Evolutionary conservation across 495 filamentous ascomycete genomes (phyloP).

Genomic region (Trichocladium uniseriatum): DNA sequence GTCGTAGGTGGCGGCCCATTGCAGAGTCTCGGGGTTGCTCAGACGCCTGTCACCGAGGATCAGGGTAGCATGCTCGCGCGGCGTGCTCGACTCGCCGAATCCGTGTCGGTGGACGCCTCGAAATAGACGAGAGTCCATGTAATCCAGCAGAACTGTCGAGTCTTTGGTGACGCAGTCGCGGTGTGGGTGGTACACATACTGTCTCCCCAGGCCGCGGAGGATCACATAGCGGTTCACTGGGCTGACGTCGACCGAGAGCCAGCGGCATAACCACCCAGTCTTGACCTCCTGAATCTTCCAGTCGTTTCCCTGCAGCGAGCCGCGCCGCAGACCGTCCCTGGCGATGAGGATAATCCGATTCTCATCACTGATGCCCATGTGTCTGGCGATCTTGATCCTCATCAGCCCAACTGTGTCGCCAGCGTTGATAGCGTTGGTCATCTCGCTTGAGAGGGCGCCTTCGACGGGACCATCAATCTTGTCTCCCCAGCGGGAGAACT

Average conservation of each 20-base stretch:
- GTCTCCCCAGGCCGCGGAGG: conserved; percentile 22
- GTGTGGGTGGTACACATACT: conserved; percentile 27
- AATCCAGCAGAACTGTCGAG: not conserved
- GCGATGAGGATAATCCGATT: conserved; percentile 25
- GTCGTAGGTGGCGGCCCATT: conserved; percentile 22
- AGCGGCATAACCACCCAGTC: conserved; percentile 29
- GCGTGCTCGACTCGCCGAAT: not conserved
- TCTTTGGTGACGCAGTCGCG: not conserved
- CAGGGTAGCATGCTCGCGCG: not conserved
- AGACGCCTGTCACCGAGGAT: conserved; percentile 9
- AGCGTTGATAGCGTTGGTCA: conserved; percentile 14
- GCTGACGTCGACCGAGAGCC: conserved; percentile 22
- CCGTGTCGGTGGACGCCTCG: conserved; percentile 4
- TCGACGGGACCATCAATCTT: conserved; percentile 9
- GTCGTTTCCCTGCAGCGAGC: conserved; percentile 24
- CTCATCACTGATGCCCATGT: conserved; percentile 12
- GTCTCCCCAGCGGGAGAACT: conserved; percentile 18
- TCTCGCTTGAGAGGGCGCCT: not conserved
- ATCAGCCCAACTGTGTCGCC: conserved; percentile 20
- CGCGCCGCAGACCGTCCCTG: conserved; percentile 22
- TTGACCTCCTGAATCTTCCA: conserved; percentile 26
- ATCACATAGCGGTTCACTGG: conserved; percentile 18
- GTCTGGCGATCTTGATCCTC: conserved; percentile 11
- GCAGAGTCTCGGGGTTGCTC: conserved; percentile 3
- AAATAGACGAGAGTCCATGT: conserved; percentile 13